Percentiles rank a stretch among this genome's conserved stretches.
Evolutionary conservation across 1,139 yeast species (phyloP).

Genomic region (Yamadazyma diospyri): DNA sequence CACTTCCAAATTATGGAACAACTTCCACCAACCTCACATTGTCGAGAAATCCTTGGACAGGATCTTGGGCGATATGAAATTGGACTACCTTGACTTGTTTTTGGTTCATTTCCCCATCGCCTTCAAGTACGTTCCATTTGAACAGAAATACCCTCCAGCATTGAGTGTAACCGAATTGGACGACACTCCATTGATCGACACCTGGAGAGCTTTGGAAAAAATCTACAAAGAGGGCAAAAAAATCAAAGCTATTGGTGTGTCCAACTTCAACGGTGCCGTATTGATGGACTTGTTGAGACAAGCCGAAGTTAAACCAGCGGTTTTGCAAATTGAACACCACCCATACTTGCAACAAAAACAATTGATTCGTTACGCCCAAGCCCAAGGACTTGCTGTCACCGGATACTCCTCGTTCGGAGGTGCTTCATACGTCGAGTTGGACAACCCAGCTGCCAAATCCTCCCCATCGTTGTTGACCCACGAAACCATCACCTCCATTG

Average conservation of each 20-base stretch:
- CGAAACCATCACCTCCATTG: constrained; percentile 49
- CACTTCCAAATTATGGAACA: constrained; percentile 82
- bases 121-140: constrained; percentile 66
- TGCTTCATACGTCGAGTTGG: constrained; percentile 61
- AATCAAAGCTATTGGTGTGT: constrained; percentile 74
- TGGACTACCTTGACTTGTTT: constrained; percentile 71
- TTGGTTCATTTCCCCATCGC: constrained; percentile 83
- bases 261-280: constrained; percentile 73
- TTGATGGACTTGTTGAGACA: constrained; percentile 72
- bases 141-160: constrained; percentile 73
- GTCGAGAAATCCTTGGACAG: constrained; percentile 57
- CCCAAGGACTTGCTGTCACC: constrained; percentile 63
- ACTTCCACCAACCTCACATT: constrained; percentile 62
- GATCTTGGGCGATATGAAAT: constrained; percentile 58
- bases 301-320: constrained; percentile 72
- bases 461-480: constrained; percentile 56
- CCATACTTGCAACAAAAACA: constrained; percentile 81
- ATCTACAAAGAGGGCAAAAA: constrained; percentile 39
- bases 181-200: constrained; percentile 68
- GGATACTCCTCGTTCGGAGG: constrained; percentile 89
- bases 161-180: constrained; percentile 55
- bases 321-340: constrained; percentile 87
- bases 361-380: constrained; percentile 61
- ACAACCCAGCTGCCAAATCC: constrained; percentile 48
- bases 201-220: constrained; percentile 77